Base-by-base conservation (phyloP, 768 basidiomycete genomes). In the Boletus subparvulus region DNA sequence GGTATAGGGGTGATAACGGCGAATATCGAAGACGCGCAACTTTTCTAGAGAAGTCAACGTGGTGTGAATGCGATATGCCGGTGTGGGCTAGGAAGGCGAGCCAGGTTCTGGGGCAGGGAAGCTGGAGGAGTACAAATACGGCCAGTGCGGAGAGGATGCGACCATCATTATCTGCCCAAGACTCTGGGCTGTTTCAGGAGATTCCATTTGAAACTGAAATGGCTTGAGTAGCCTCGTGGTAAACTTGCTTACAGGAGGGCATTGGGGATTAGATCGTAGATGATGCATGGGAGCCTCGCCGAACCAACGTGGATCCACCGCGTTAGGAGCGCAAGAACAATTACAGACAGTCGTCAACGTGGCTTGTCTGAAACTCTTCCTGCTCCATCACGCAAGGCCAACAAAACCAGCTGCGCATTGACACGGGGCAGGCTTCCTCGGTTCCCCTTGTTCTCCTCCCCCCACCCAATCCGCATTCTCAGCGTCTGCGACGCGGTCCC, bases 21-120 rank as follows among this genome's bases (percentile, higher is more conserved):
- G 59, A 50, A 56, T 47, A 50, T 72, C 64, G 59, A 76, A 77
- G 26, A 77, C 75, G 41, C 75, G 71, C 28, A 77, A 41, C 30
- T 48, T 66, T 35, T 59, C 50, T 36, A 77, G 56, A 37, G 49
- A 61, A 30, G 69, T 30, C 58, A 75, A 51, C 52, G 58, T 68
- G 36, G 57, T 21, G 21, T 21, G 65, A 3, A 61, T 70, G 37
- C 64, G 56, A 46, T 72, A 76, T 21, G 71, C 61, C 6, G 74
- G 75, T 3, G 43, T 47, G 17, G 46, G 42, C 67, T 57, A 21
- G 8, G 39, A 26, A n/a, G 54, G 42, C 10, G 30, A 41, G 16
- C 19, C 53, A 55, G 62, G 56, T 26, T 2, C 51, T 36, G 42
- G 50, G 30, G 48, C 33, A 54, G 19, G 37, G 47, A 50, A 41